Evolutionary conservation across 2,329 filamentous ascomycete species (phyloP), one percentile per base, ranked within the genome.

Genomic region (Botrytis fabae): DNA sequence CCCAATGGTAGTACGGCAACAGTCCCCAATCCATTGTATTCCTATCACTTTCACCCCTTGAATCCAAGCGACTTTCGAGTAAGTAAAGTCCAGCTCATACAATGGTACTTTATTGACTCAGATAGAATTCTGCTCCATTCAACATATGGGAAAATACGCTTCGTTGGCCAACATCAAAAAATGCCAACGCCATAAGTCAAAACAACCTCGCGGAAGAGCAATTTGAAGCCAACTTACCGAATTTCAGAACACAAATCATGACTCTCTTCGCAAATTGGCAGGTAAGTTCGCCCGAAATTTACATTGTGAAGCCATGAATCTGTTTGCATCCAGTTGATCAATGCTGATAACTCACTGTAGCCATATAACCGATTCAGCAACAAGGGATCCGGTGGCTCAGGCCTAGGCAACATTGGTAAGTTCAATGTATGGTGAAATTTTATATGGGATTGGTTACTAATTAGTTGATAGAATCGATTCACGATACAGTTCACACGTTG

Each of bases 11-110:
- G 88, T 87, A 0, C 88, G 87, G 42, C 86, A 84, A 64, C 88
- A 88, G 90, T 91, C 61, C 82, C 85, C 2, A 91, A 91, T 73
- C 89, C 90, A 4, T 83, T 91, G 10, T 90, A 86, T 77, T 85
- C 85, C 38, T 91, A 90, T 76, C 81, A 82, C 2, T 91, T 91
- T 75, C 85, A 86, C 59, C 89, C 90, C 0, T 64, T 76, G 25
- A 32, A 48, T 2, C 68, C 66, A 28, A 59, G 28, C 18, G 72
- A 73, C 16, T 64, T 73, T 38, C 48, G 1, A n/a, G 72, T 73
- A 59, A 57, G 40, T 65, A 59, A 14, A 8, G 5, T 28, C 4
- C 25, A 3, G 40, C 20, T 51, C 44, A 40, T 12, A 22, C 12
- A 28, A 64, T 51, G 28, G 51, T 28, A 61, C 8, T 51, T 71